Evolutionary conservation across 805 yeast genomes (phyloP).

Genomic region (Candida vaughaniae): DNA sequence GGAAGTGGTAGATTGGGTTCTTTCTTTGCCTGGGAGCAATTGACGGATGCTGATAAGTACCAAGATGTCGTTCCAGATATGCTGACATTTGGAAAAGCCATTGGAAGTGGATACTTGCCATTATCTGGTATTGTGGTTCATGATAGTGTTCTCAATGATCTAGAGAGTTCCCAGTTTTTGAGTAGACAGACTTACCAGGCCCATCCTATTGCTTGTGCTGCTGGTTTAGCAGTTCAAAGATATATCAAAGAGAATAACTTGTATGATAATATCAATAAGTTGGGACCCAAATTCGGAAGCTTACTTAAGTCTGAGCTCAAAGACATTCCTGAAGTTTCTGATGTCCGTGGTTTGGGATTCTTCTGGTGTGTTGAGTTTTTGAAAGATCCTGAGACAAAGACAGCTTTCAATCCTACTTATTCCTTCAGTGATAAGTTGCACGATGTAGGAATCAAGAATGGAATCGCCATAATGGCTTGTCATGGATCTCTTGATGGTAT

Average conservation of each 20-base stretch:
- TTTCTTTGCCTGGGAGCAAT: conserved; percentile 48
- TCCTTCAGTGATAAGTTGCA: too few species aligned
- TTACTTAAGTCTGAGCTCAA: conserved; percentile 19
- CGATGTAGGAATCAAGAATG: conserved; percentile 39
- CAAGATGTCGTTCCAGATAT: conserved; percentile 47
- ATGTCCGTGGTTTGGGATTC: conserved; percentile 60
- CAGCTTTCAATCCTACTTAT: conserved; percentile 29
- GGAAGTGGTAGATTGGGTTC: conserved; percentile 55
- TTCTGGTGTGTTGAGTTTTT: conserved; percentile 59
- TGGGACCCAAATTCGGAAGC: too few species aligned
- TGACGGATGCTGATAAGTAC: too few species aligned
- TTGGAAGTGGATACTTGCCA: conserved; percentile 48
- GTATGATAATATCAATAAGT: too few species aligned
- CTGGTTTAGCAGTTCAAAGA: conserved; percentile 46
- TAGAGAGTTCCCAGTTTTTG: conserved; percentile 30
- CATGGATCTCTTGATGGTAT: conserved; percentile 30
- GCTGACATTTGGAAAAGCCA: conserved; percentile 48
- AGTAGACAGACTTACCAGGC: conserved; percentile 56
- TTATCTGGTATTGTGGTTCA: conserved; percentile 45
- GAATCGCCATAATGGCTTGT: conserved; percentile 46
- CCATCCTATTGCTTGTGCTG: conserved; percentile 47
- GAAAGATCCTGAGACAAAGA: conserved; percentile 40
- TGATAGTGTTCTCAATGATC: conserved; percentile 3
- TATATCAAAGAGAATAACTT: conserved; percentile 26
- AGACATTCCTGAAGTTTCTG: conserved; percentile 38